Evolutionary conservation across 768 basidiomycete genomes (phyloP).

Genomic region (Sporobolomyces pararoseus): DNA sequence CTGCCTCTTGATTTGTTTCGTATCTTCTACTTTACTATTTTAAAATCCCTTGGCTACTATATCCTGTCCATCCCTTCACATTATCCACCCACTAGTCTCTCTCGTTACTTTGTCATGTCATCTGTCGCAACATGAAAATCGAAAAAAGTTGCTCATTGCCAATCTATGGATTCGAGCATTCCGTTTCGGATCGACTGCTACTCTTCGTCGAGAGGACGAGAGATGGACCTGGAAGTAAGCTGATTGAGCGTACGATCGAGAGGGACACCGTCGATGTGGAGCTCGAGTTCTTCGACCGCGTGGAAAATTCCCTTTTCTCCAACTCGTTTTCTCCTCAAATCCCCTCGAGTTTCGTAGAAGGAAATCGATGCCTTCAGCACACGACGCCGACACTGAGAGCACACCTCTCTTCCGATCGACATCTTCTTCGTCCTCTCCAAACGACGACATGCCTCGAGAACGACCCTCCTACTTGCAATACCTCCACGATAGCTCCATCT

Average conservation of each 20-base stretch:
- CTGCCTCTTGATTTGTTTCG: background rate
- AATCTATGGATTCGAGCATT: too few relatives aligned
- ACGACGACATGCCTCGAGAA: background rate
- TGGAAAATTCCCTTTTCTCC: background rate
- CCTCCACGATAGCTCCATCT: background rate
- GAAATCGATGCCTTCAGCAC: background rate
- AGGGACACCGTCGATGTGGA: too few relatives aligned
- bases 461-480: background rate
- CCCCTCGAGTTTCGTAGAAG: background rate
- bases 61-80: too few relatives aligned
- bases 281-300: too few relatives aligned
- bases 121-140: too few relatives aligned
- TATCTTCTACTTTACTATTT: background rate
- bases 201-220: background rate
- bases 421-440: background rate
- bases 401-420: background rate
- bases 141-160: too few relatives aligned
- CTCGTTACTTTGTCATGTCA: too few relatives aligned
- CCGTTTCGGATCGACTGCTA: too few relatives aligned
- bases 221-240: background rate
- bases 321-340: background rate
- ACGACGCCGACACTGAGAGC: conserved; percentile 11
- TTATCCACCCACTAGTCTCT: too few relatives aligned
- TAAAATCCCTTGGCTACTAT: too few relatives aligned
- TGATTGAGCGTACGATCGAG: background rate